Base-by-base conservation (phyloP, 2,329 filamentous ascomycete genomes). In the Alternaria alternata region DNA sequence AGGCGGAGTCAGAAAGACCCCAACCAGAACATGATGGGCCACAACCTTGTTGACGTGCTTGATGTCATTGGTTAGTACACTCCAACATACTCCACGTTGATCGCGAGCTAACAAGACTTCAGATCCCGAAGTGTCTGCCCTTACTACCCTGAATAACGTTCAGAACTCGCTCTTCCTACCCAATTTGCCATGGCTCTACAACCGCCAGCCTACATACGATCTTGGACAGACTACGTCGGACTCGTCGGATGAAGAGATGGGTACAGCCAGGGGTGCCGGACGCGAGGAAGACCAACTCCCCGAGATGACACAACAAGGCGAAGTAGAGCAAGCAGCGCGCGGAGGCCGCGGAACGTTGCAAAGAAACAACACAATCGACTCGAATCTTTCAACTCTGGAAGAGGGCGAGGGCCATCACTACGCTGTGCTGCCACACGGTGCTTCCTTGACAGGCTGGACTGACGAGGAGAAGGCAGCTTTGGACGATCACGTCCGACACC, bases 101-200 rank as follows among this genome's bases (percentile, higher is more conserved):
- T 44, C 32, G 47, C 65, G 68, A 78, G 66, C 75, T 82, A 57
- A 81, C 64, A 26, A 52, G 16, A 16, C 7, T 42, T 32, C 63
- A 93, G 92, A 96, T 68, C 92, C 92, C 43, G 91, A 95, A 79
- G 89, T 96, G 3, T 88, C 91, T 26, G 91, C 92, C 0, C 81
- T 96, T 6, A 92, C 91, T 0, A 94, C 92, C 6, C 85, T 96
- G 9, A 96, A 92, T 51, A 96, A 96, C 72, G 89, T 96, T n/a
- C 92, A 96, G 73, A 96, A 96, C 75, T 95, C 92, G 0, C 86
- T 96, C 3, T 96, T 96, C 77, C 81, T 96, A 1, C 93, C 93
- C 0, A 89, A 93, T 65, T 82, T 96, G 28, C 92, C 92, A 32
- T 82, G 84, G 59, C 87, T 88, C 65, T 72, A 95, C 57, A 94